phyloP scores from a whole-genome alignment of 2,329 filamentous ascomycete species.

The Ophiosphaerella korrae region DNA sequence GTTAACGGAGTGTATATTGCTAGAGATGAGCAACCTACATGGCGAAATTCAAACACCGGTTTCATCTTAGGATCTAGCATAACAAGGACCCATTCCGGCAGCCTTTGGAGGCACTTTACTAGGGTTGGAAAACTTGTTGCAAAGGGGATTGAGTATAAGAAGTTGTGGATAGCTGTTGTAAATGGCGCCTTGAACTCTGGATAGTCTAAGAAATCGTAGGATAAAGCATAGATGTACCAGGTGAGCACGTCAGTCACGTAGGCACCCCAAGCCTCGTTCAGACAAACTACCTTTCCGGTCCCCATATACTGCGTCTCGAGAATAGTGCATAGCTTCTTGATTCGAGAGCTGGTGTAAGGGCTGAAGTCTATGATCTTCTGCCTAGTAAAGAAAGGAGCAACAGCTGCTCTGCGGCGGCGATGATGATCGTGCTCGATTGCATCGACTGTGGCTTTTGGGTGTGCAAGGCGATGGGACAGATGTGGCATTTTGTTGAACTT shows the following conservation, averaged over 20 bases:
- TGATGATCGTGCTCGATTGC: neutral
- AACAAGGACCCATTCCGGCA: neutral
- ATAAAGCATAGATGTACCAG: no score
- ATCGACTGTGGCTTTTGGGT: neutral
- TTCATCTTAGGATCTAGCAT: neutral
- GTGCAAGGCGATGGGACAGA: neutral
- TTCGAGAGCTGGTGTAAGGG: neutral
- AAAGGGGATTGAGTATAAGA: no score
- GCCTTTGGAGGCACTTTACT: no score
- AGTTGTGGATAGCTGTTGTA: no score
- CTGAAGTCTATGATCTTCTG: no score
- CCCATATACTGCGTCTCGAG: no score
- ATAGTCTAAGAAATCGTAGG: no score
- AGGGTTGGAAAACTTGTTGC: no score
- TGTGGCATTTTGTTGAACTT: conserved; percentile 9
- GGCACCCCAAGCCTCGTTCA: no score
- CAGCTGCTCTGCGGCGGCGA: neutral
- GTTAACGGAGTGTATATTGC: neutral
- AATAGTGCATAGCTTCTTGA: neutral
- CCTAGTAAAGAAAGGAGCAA: neutral
- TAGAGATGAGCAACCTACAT: neutral
- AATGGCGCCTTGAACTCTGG: no score
- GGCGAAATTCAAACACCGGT: neutral
- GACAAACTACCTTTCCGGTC: no score
- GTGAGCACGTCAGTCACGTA: no score